Percentiles rank a stretch among this genome's conserved stretches.
These are phyloP conservation scores for Hypocreales sp. DNA, from an alignment of 2,329 filamentous ascomycete species.

Conservation along the genomic window DNA sequence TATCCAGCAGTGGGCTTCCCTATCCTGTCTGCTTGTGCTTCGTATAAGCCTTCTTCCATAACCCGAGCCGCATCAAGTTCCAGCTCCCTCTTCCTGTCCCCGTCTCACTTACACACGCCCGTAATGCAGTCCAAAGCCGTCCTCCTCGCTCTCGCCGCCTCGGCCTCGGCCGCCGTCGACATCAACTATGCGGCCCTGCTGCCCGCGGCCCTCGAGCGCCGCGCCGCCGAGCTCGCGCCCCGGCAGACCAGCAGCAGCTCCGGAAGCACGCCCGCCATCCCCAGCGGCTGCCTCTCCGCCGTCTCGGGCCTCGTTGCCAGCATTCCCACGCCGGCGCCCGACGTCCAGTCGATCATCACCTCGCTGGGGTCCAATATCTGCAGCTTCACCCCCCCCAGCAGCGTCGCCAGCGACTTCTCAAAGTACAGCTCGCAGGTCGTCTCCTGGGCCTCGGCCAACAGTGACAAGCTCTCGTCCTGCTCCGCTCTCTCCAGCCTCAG, in stretches of 20 bases:
- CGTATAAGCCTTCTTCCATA: too few relatives aligned
- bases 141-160: constrained; percentile 8
- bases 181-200: constrained; percentile 12
- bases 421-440: constrained; percentile 15
- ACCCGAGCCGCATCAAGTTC: too few relatives aligned
- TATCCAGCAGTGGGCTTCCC: too few relatives aligned
- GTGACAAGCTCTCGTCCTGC: constrained; percentile 13
- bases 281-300: constrained; percentile 8
- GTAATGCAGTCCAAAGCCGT: constrained; percentile 13
- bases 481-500: constrained; percentile 2
- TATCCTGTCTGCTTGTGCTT: too few relatives aligned
- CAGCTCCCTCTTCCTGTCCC: too few relatives aligned
- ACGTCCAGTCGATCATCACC: constrained; percentile 8
- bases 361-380: constrained; percentile 16
- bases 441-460: constrained; percentile 15
- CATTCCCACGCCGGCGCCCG: constrained; percentile 15
- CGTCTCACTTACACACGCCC: constrained; percentile 1
- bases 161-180: constrained; percentile 11
- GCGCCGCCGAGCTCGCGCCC: constrained; percentile 6
- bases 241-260: constrained; percentile 9
- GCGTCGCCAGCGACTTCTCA: constrained; percentile 14
- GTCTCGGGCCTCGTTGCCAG: constrained; percentile 9
- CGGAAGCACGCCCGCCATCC: neutral
- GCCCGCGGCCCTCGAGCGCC: constrained; percentile 9
- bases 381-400: constrained; percentile 13